Conservation (phyloP, 768 basidiomycete species). For the Filobasidium wieringae region DNA sequence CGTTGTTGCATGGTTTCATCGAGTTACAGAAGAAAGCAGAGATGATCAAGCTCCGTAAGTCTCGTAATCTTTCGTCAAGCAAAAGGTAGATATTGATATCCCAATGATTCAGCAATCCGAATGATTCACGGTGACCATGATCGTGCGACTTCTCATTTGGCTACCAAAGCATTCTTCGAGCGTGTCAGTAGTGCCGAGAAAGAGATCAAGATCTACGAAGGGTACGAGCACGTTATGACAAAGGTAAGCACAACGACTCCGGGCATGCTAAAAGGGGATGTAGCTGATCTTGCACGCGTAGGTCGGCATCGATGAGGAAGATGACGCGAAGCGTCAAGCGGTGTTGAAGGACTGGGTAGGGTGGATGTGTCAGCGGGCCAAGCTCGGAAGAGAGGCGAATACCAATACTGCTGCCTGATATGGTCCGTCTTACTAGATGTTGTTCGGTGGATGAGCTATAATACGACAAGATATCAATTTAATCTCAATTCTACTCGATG, state of each 20-base stretch:
- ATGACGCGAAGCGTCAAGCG: conserved; percentile 37
- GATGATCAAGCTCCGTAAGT: conserved; percentile 34
- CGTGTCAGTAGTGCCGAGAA: conserved; percentile 34
- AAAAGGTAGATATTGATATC: background rate
- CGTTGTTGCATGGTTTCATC: conserved; percentile 34
- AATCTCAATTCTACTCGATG: too few relatives aligned
- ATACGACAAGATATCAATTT: too few relatives aligned
- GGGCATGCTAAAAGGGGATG: background rate
- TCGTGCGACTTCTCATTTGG: conserved; percentile 34
- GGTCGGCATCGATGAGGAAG: conserved; percentile 33
- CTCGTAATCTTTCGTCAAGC: too few relatives aligned
- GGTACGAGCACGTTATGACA: conserved; percentile 40
- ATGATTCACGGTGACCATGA: conserved; percentile 39
- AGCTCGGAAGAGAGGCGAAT: background rate
- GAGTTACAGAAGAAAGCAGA: conserved; percentile 27
- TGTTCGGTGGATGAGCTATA: too few relatives aligned
- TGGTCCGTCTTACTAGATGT: too few relatives aligned
- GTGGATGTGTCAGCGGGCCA: conserved; percentile 32
- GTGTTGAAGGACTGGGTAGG: conserved; percentile 37
- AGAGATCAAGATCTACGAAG: conserved; percentile 39
- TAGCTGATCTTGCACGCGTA: too few relatives aligned
- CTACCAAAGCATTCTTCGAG: conserved; percentile 33
- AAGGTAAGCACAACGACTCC: conserved; percentile 14
- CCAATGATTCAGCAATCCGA: conserved; percentile 27
- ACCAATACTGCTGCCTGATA: too few relatives aligned